These are phyloP conservation scores for Solanum raphanifolium DNA, from an alignment of 257 asterid genomes.

Conservation along the genomic window DNA sequence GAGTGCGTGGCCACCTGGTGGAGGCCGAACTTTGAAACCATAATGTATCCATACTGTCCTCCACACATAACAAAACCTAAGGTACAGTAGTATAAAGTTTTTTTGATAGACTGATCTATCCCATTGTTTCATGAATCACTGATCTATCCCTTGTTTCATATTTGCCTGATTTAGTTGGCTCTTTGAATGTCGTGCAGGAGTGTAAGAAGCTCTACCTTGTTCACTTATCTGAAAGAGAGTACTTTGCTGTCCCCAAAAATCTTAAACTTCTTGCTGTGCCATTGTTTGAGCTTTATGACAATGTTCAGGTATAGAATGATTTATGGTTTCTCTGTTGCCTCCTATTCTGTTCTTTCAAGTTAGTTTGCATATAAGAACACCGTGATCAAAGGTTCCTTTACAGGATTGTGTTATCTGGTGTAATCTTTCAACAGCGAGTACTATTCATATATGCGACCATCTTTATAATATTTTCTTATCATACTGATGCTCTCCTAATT, in stretches of 20 bases:
- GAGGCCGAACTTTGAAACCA: conserved; percentile 95
- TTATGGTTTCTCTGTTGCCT: not conserved
- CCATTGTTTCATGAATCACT: not conserved
- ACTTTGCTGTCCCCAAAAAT: conserved; percentile 93
- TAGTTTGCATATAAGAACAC: not conserved
- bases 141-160: not conserved
- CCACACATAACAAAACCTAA: conserved; percentile 90
- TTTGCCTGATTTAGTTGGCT: not conserved
- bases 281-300: conserved; percentile 90
- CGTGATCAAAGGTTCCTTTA: not conserved
- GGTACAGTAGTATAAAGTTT: conserved; percentile 18
- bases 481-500: not conserved
- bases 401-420: not conserved
- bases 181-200: conserved; percentile 40
- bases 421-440: not conserved
- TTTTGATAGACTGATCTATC: not conserved
- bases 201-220: conserved; percentile 83
- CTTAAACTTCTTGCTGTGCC: conserved; percentile 97
- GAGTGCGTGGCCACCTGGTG: conserved; percentile 97
- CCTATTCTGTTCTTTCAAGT: not conserved
- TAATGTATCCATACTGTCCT: conserved; percentile 93
- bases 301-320: conserved; percentile 59
- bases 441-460: not conserved
- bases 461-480: not conserved
- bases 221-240: conserved; percentile 80